Conservation (phyloP, 2,329 filamentous ascomycete genomes). For the Cercospora citrullina region DNA sequence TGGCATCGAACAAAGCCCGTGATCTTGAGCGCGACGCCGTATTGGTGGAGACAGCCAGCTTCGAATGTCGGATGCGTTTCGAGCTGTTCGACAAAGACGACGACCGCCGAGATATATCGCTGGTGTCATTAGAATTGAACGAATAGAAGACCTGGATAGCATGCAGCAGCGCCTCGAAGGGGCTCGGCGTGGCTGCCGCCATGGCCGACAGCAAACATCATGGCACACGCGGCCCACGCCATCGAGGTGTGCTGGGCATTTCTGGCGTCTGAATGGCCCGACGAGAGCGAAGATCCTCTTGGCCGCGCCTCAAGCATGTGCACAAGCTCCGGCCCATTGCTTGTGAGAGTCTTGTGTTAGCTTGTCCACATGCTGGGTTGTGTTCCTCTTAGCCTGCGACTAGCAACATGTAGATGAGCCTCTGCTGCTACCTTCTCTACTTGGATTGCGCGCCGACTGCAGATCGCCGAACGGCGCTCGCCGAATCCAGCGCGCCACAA, state of each 20-base stretch:
- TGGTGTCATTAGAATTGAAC: conserved; percentile 17
- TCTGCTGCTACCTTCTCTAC: conserved; percentile 5
- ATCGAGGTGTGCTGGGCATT: neutral
- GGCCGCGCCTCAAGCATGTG: conserved; percentile 15
- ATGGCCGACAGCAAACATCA: conserved; percentile 4
- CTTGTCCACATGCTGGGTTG: conserved; percentile 2
- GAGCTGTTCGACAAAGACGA: conserved; percentile 3
- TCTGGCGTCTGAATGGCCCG: conserved; percentile 8
- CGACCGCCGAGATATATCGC: neutral
- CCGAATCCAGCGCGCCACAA: neutral
- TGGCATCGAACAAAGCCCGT: neutral
- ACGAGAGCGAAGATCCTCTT: conserved; percentile 7
- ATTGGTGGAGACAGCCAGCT: conserved; percentile 18
- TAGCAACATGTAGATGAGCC: conserved; percentile 1
- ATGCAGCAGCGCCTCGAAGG: neutral
- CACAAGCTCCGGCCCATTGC: conserved; percentile 18
- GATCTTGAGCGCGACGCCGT: neutral
- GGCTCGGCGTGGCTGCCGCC: neutral
- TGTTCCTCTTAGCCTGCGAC: neutral
- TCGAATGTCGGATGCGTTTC: conserved; percentile 24
- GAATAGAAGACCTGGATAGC: conserved; percentile 11
- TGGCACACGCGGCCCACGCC: neutral
- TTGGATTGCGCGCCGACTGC: conserved; percentile 6
- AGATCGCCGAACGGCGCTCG: neutral
- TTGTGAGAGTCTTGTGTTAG: conserved; percentile 17